These are phyloP conservation scores for Takashimella koratensis DNA, from an alignment of 1,284 basidiomycete genomes.

Conservation along the genomic window DNA sequence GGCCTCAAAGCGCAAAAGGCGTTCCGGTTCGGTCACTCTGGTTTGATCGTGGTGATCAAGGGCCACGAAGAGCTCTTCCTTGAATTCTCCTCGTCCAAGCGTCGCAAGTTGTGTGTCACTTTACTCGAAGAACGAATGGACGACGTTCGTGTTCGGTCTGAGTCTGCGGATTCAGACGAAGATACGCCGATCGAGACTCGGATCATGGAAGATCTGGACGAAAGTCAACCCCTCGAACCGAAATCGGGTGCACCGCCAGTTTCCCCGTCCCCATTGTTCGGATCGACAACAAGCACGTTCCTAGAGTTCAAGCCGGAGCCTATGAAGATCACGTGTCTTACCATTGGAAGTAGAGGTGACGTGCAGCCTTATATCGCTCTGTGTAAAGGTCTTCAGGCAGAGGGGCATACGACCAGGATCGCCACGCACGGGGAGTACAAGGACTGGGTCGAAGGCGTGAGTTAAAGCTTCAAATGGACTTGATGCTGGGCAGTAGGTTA, in stretches of 20 bases:
- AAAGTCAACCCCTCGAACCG: conserved; percentile 25
- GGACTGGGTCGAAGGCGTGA: conserved; percentile 88
- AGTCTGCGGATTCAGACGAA: conserved; percentile 2
- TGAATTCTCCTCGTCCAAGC: conserved; percentile 76
- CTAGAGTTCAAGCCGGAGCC: conserved; percentile 88
- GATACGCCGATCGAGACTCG: conserved; percentile 22
- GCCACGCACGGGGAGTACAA: conserved; percentile 82
- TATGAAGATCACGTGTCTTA: conserved; percentile 84
- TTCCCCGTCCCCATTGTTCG: conserved; percentile 63
- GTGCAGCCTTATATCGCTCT: conserved; percentile 94
- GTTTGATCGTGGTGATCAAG: conserved; percentile 82
- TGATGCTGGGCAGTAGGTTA: neutral
- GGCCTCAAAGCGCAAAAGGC: conserved; percentile 79
- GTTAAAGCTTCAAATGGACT: no score
- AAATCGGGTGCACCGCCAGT: conserved; percentile 52
- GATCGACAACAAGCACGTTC: conserved; percentile 85
- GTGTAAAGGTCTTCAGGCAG: conserved; percentile 79
- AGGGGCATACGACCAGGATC: conserved; percentile 51
- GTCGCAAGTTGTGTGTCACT: conserved; percentile 68
- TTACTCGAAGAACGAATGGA: conserved; percentile 79
- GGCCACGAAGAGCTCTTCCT: conserved; percentile 97
- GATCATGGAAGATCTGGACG: conserved; percentile 42
- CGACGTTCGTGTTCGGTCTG: conserved; percentile 53
- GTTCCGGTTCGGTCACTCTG: conserved; percentile 81
- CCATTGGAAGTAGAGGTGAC: conserved; percentile 90